Conservation (phyloP, 75 land plant genomes). For the Cunninghamia lanceolata region DNA sequence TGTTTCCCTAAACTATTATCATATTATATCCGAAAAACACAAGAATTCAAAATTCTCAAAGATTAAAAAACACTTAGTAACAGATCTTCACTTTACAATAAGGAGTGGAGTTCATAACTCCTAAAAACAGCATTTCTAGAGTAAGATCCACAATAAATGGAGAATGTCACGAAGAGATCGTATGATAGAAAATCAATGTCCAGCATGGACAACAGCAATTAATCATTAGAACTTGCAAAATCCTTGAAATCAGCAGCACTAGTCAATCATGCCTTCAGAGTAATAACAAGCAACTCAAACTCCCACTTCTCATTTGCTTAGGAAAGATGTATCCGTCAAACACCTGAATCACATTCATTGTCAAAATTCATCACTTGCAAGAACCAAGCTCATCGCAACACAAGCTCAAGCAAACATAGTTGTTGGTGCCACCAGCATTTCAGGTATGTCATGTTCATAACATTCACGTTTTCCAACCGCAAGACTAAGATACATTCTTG, state of each 20-base stretch:
- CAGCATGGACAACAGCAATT: neutral
- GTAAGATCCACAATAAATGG: neutral
- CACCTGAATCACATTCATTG: neutral
- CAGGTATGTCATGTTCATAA: neutral
- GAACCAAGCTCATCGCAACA: neutral
- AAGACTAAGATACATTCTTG: neutral
- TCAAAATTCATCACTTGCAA: neutral
- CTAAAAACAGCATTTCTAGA: neutral
- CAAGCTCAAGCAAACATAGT: neutral
- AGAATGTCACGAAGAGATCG: neutral
- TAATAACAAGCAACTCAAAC: conserved; percentile 2
- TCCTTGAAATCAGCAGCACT: neutral
- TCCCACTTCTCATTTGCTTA: neutral
- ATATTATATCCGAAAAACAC: neutral
- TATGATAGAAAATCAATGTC: neutral
- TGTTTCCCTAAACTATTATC: neutral
- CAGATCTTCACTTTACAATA: neutral
- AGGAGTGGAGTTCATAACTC: neutral
- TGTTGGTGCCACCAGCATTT: neutral
- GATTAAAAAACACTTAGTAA: neutral
- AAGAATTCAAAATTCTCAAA: neutral
- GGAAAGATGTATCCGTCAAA: neutral
- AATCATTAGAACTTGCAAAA: conserved; percentile 4
- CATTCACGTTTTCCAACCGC: neutral
- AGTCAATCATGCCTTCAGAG: conserved; percentile 5